Percentiles rank a stretch among this genome's conserved stretches.
phyloP scores from a whole-genome alignment of 768 basidiomycete species.

The Suillus sp. region DNA sequence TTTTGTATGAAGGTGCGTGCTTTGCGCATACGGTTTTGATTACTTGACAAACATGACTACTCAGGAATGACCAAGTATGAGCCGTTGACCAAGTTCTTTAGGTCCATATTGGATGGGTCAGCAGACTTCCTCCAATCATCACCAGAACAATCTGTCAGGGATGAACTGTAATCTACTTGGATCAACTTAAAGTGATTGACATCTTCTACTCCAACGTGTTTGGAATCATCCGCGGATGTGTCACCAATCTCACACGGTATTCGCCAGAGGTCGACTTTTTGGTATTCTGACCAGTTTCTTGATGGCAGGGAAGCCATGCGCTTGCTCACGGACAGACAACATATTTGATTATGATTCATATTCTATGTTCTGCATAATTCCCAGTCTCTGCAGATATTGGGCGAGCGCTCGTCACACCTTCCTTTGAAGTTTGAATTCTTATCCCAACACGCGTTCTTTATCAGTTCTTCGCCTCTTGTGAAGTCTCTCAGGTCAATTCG shows the following conservation, averaged over 20 bases:
- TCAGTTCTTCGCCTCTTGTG: conserved; percentile 2
- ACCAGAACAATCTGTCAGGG: conserved; percentile 40
- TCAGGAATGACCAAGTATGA: conserved; percentile 74
- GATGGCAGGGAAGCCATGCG: not conserved
- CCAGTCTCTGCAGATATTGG: not conserved
- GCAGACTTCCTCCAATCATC: conserved; percentile 49
- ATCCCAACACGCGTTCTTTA: conserved; percentile 8
- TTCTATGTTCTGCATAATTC: conserved; percentile 3
- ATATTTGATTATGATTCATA: conserved; percentile 1
- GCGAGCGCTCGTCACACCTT: not conserved
- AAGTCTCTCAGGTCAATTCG: conserved; percentile 19
- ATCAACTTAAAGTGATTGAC: not conserved
- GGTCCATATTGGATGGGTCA: conserved; percentile 68
- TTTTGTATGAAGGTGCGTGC: conserved; percentile 67
- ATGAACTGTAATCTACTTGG: conserved; percentile 29
- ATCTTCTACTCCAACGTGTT: conserved; percentile 6
- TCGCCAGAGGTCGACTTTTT: not conserved
- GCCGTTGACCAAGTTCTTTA: conserved; percentile 72
- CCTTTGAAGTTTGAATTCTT: not conserved
- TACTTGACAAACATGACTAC: conserved; percentile 6
- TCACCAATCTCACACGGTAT: conserved; percentile 4
- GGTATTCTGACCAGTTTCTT: not conserved
- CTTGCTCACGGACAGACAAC: not conserved
- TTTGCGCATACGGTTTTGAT: not conserved
- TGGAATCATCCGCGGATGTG: not conserved